Evolutionary conservation across 257 asterid genomes (phyloP).

Genomic region (Rubia yunnanensis): DNA sequence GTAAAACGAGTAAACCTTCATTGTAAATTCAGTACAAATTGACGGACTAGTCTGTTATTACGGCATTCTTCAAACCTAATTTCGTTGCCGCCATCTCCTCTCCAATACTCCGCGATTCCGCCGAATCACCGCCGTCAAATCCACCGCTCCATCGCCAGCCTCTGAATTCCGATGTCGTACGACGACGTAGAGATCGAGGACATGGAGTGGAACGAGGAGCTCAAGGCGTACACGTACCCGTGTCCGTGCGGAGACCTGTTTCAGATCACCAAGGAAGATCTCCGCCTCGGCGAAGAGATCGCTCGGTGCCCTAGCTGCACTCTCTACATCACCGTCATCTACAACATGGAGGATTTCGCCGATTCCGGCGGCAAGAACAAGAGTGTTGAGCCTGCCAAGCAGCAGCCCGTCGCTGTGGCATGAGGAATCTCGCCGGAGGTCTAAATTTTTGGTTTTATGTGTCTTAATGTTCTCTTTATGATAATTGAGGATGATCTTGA

Average conservation of each 20-base stretch:
- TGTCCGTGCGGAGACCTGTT: conserved; percentile 96
- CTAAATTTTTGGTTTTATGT: background rate
- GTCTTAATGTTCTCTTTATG: background rate
- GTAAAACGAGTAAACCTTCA: too few species aligned
- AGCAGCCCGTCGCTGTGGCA: conserved; percentile 65
- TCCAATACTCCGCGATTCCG: background rate
- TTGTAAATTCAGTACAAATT: background rate
- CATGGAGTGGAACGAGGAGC: conserved; percentile 92
- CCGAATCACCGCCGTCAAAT: conserved; percentile 1
- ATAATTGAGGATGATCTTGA: background rate
- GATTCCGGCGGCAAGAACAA: conserved; percentile 26
- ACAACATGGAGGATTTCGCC: conserved; percentile 69
- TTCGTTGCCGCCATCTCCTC: background rate
- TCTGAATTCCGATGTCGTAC: conserved; percentile 54
- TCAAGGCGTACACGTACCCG: conserved; percentile 74
- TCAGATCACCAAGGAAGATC: conserved; percentile 77
- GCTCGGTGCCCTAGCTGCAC: conserved; percentile 96
- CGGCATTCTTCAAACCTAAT: background rate
- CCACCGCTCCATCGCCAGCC: background rate
- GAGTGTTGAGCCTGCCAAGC: conserved; percentile 40
- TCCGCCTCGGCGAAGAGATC: conserved; percentile 77
- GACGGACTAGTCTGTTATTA: background rate
- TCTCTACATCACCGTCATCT: conserved; percentile 73
- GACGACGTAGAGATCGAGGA: conserved; percentile 97
- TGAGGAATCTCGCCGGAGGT: conserved; percentile 25